These are phyloP conservation scores for Schoenoplectus triqueter DNA, from an alignment of 202 grass and related monocot genomes.

Conservation along the genomic window DNA sequence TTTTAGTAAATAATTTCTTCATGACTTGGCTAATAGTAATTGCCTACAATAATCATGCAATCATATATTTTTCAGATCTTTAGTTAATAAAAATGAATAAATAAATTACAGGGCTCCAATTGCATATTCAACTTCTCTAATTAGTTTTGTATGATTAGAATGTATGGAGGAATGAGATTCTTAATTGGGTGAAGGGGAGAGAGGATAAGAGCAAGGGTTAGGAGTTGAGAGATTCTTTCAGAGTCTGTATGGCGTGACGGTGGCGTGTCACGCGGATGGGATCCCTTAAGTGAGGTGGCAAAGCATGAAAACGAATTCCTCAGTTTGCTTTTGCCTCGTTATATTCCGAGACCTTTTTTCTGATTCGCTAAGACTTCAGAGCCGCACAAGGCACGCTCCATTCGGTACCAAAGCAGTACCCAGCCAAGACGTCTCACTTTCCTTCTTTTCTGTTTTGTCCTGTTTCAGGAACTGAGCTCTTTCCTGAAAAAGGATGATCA, in stretches of 20 bases:
- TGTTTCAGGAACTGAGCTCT: not conserved
- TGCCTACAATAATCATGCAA: too few species aligned
- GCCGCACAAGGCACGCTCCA: too few species aligned
- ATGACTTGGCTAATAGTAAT: not conserved
- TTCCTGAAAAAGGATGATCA: not conserved
- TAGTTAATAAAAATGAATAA: not conserved
- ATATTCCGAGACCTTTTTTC: not conserved
- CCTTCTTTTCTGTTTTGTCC: not conserved
- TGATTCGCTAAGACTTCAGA: not conserved
- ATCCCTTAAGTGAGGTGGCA: conserved; percentile 38
- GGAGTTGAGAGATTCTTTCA: conserved; percentile 12
- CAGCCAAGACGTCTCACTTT: conserved; percentile 19
- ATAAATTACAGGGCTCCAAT: not conserved
- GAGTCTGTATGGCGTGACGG: conserved; percentile 12
- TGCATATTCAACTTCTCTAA: not conserved
- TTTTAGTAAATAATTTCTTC: not conserved
- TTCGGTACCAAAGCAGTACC: not conserved
- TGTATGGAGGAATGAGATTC: conserved; percentile 21
- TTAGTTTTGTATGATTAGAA: not conserved
- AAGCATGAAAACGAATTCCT: conserved; percentile 21
- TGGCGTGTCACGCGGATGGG: conserved; percentile 35
- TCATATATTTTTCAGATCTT: too few species aligned
- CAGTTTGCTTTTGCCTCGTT: conserved; percentile 16
- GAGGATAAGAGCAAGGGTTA: conserved; percentile 23
- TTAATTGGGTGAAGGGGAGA: conserved; percentile 30